Evolutionary conservation across 176 grass and related monocot genomes (phyloP).

Genomic region (Aegilops umbellulata): DNA sequence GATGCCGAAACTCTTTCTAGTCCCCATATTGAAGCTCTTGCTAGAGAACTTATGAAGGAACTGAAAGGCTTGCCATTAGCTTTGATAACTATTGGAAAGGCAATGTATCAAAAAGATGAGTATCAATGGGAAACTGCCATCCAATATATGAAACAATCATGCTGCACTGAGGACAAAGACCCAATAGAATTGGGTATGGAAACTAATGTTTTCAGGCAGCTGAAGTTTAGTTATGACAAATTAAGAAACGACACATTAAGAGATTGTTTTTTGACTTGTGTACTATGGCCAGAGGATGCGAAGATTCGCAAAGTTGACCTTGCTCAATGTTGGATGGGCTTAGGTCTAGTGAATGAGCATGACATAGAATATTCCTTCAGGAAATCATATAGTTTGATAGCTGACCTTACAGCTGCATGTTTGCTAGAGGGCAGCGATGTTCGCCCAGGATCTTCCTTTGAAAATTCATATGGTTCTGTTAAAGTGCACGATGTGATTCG

Average conservation of each 20-base stretch:
- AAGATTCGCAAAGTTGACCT: background rate
- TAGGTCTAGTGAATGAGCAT: conserved; percentile 23
- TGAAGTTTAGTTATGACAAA: conserved; percentile 37
- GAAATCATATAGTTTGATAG: background rate
- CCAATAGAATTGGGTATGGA: background rate
- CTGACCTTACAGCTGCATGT: background rate
- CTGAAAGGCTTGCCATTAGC: conserved; percentile 37
- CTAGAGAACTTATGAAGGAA: conserved; percentile 15
- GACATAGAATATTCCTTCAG: background rate
- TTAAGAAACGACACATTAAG: background rate
- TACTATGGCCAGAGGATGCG: conserved; percentile 23
- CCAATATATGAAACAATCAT: background rate
- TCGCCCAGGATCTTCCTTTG: too few relatives aligned
- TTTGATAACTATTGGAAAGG: conserved; percentile 26
- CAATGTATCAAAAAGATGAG: conserved; percentile 22
- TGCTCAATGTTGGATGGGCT: conserved; percentile 24
- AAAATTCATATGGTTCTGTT: background rate
- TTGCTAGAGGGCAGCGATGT: background rate
- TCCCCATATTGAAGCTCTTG: background rate
- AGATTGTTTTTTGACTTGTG: conserved; percentile 35
- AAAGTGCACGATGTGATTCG: conserved; percentile 41
- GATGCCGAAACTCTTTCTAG: background rate
- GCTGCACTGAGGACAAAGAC: background rate
- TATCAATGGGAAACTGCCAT: conserved; percentile 27
- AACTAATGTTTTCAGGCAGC: background rate